Percentiles rank a stretch among this genome's conserved stretches.
Evolutionary conservation across 2,329 filamentous ascomycete genomes (phyloP).

Genomic region (Colletotrichum siamense): DNA sequence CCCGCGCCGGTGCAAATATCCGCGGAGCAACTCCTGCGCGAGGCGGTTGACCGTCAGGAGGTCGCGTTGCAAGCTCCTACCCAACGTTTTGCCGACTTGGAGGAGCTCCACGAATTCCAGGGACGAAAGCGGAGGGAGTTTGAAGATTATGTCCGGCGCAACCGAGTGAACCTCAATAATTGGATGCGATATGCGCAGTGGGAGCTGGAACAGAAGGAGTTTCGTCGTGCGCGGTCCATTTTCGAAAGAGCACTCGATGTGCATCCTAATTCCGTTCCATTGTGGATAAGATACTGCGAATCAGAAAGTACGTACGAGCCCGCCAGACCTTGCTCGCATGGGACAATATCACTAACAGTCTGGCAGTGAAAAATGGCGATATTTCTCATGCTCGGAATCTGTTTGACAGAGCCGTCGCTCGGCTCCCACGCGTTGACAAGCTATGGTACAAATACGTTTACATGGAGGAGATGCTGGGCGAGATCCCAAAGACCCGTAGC

Average conservation of each 20-base stretch:
- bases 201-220: slow-evolving; percentile 99
- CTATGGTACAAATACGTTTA: slow-evolving; percentile 99
- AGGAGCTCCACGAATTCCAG: slow-evolving; percentile 97
- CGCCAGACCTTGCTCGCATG: not conserved
- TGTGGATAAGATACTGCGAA: slow-evolving; percentile 95
- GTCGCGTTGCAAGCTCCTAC: slow-evolving; percentile 86
- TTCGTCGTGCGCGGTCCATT: slow-evolving; percentile 85
- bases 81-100: slow-evolving; percentile 92
- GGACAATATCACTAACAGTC: not conserved
- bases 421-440: slow-evolving; percentile 90
- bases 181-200: slow-evolving; percentile 98
- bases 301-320: slow-evolving; percentile 82
- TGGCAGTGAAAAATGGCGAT: slow-evolving; percentile 59
- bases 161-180: slow-evolving; percentile 95
- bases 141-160: slow-evolving; percentile 96
- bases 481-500: slow-evolving; percentile 88
- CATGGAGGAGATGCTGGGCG: slow-evolving; percentile 97
- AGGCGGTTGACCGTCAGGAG: slow-evolving; percentile 97
- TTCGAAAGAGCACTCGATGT: slow-evolving; percentile 96
- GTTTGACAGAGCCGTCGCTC: slow-evolving; percentile 91
- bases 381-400: slow-evolving; percentile 97
- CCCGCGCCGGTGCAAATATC: slow-evolving; percentile 90
- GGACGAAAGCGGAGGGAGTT: slow-evolving; percentile 96
- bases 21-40: slow-evolving; percentile 94
- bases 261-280: slow-evolving; percentile 81